Base-by-base conservation (phyloP, 2,329 filamentous ascomycete species). In the Zymoseptoria pseudotritici region DNA sequence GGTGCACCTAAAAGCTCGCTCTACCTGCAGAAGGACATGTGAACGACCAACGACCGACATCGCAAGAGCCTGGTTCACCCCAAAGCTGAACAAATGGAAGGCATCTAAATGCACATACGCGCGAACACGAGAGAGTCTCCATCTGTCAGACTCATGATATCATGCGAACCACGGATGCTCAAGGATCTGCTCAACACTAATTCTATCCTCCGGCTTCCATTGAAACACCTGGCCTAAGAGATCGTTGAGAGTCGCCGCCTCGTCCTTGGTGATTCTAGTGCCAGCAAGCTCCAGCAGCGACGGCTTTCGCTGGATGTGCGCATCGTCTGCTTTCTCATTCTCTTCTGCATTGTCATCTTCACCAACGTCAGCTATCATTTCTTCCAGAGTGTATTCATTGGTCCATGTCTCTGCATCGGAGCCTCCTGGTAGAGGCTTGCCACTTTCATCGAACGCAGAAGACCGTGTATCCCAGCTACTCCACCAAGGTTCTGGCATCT, bases 401-500 rank as follows among this genome's bases (percentile, higher is more conserved):
- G 55, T 46, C 58, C 55, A 54, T 50, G 24, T 26, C 19, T 9
- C n/a, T 26, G 6, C 52, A 9, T 21, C 5, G 13, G 17, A 2
- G 1, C 36, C 13, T n/a, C 36, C n/a, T 46, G 36, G 36, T 5
- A 59, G 57, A 51, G 58, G 58, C 50, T 53, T 53, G 20, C 61
- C 61, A 26, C 53, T 20, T n/a, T 59, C 56, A 24, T 56, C 58
- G 22, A 61, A 63, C 50, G 26, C 55, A 50, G 19, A 22, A 22
- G 49, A 11, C 10, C 59, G 36, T 24, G 17, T 50, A 13, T 61
- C 58, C 61, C 61, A 63, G 13, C 11, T 19, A 13, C 46, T 61
- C 56, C 61, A 61, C 61, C 58, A 59, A 17, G 56, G 54, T 2
- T 58, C 56, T 10, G 61, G 61, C 10, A 61, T 42, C 49, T 57